Evolutionary conservation across 495 filamentous ascomycete genomes (phyloP).

Genomic region (Pyrenopolyporus hunteri): DNA sequence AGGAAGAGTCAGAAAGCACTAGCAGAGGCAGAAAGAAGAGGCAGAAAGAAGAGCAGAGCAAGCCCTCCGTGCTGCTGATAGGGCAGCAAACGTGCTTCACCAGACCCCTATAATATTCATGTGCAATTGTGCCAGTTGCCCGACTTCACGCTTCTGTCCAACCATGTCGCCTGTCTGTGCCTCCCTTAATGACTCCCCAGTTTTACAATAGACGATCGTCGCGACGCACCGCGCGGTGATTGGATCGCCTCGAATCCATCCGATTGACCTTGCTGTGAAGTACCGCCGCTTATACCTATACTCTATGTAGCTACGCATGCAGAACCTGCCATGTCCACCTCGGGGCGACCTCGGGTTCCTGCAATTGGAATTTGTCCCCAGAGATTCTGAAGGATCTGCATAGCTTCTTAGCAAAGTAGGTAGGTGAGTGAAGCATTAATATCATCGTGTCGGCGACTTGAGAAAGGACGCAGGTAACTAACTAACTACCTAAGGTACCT

Average conservation of each 20-base stretch:
- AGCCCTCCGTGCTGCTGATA: slow-evolving; percentile 22
- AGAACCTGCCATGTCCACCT: too few relatives aligned
- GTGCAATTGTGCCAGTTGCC: background rate
- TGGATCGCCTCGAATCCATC: slow-evolving; percentile 19
- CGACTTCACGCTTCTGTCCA: slow-evolving; percentile 8
- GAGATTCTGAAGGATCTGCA: slow-evolving; percentile 31
- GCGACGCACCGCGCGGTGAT: slow-evolving; percentile 9
- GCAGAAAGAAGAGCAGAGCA: too few relatives aligned
- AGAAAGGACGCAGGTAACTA: slow-evolving; percentile 15
- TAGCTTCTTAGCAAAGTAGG: background rate
- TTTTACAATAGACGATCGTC: slow-evolving; percentile 19
- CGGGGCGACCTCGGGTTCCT: slow-evolving; percentile 15
- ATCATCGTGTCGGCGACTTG: slow-evolving; percentile 23
- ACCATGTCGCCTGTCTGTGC: background rate
- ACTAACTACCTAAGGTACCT: too few relatives aligned
- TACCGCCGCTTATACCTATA: too few relatives aligned
- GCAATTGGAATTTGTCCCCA: slow-evolving; percentile 20
- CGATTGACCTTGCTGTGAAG: slow-evolving; percentile 10
- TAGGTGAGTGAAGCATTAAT: background rate
- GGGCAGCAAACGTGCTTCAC: slow-evolving; percentile 1
- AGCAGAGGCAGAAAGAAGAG: too few relatives aligned
- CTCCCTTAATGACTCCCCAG: slow-evolving; percentile 16
- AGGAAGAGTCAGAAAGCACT: too few relatives aligned
- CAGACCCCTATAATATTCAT: slow-evolving; percentile 18
- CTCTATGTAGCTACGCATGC: too few relatives aligned